These are phyloP conservation scores for Aristolochia californica DNA, from an alignment of 164 flowering plant species.

Conservation along the genomic window DNA sequence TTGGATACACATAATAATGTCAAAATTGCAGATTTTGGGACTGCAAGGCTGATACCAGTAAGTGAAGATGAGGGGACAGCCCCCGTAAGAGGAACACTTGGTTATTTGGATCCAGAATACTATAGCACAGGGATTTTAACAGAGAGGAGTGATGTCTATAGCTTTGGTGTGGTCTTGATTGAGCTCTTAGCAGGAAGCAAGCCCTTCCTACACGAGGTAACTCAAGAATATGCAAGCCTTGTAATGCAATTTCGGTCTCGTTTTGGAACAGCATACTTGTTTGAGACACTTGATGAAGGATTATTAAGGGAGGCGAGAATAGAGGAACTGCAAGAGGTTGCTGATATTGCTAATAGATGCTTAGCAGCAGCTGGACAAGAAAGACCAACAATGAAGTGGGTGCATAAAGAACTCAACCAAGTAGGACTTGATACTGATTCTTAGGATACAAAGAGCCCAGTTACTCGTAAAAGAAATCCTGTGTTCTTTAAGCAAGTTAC, in stretches of 20 bases:
- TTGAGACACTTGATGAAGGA: background rate
- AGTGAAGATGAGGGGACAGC: background rate
- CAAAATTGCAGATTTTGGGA: conserved; percentile 11
- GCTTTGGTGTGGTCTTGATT: conserved; percentile 9
- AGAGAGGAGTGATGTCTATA: conserved; percentile 12
- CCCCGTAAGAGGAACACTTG: too few relatives aligned
- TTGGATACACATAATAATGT: conserved; percentile 3
- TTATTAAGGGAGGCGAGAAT: background rate
- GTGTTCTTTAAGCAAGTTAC: too few relatives aligned
- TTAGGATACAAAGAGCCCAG: too few relatives aligned
- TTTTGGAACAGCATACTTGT: background rate
- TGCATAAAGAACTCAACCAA: too few relatives aligned
- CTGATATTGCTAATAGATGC: conserved; percentile 8
- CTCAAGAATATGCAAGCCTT: conserved; percentile 2
- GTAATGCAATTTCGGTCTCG: conserved; percentile 1
- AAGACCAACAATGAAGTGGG: conserved; percentile 4
- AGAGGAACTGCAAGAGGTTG: conserved; percentile 4
- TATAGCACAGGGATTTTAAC: conserved; percentile 6
- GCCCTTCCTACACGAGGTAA: conserved; percentile 1
- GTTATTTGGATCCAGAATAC: conserved; percentile 10
- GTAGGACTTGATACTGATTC: too few relatives aligned
- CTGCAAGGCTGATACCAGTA: conserved; percentile 1
- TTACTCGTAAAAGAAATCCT: too few relatives aligned
- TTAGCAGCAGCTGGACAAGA: conserved; percentile 5
- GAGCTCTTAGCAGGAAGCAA: conserved; percentile 10